Evolutionary conservation across 2,329 filamentous ascomycete species (phyloP), one percentile per base, ranked within the genome.

Genomic region (Bimuria novae-zelandiae): DNA sequence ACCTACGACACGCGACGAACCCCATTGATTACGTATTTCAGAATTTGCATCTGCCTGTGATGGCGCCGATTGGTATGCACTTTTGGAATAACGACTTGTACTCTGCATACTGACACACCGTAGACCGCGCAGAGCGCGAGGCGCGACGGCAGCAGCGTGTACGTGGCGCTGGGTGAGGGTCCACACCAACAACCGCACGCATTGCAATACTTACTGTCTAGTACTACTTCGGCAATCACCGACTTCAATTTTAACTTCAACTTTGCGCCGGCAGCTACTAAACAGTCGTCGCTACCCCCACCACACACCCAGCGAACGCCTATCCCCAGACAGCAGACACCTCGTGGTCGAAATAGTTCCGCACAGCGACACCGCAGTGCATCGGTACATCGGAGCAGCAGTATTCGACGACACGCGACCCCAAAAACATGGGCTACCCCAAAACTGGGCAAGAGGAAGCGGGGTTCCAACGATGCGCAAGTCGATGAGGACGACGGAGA

Each of bases 101-200:
- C 12, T n/a, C 11, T 22, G 29, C n/a, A n/a, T 27, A n/a, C 52
- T 65, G 32, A 65, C 39, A 30, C 4, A 14, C 36, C 4, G 6
- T 57, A 80, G 79, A 77, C 68, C 41, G 41, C 27, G 41, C 27
- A 25, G 43, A 46, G 12, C 79, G 80, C 69, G 76, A 80, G 65
- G 80, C 83, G 73, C 79, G 80, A 65, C 77, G 77, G 64, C 78
- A 79, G 66, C 81, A 82, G 79, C 81, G 81, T 70, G 78, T 82
- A 70, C 81, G 81, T 64, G 81, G 81, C 68, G 80, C 81, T 67
- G 81, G 77, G 80, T 83, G 79, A 66, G 79, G 65, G 64, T 49
- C 62, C 61, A 49, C 11, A 33, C 23, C 49, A 47, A 29, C 36
- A 19, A 47, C 48, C 41, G 29, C 40, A 29, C n/a, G 37, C 33